phyloP scores from a whole-genome alignment of 1,284 basidiomycete species.

The Peniophora sp. region DNA sequence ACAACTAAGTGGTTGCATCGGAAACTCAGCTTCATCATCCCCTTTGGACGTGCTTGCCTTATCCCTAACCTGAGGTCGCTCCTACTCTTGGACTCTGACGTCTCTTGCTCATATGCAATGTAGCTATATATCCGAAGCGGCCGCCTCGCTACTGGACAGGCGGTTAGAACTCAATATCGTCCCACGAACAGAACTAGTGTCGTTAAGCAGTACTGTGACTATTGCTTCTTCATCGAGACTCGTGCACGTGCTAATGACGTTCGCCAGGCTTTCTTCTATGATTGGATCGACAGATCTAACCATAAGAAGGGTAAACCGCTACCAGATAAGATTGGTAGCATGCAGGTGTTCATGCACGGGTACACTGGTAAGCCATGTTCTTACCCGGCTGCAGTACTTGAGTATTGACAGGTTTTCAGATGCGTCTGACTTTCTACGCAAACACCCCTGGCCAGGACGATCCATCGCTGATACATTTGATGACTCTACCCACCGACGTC shows the following conservation, averaged over 20 bases:
- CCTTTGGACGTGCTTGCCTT: conserved; percentile 79
- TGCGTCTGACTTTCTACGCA: conserved; percentile 79
- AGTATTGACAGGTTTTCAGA: conserved; percentile 36
- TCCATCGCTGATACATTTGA: conserved; percentile 79
- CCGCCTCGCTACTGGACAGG: conserved; percentile 78
- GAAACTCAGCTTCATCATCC: conserved; percentile 77
- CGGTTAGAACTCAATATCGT: conserved; percentile 76
- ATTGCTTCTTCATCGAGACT: not conserved
- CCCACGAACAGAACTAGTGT: conserved; percentile 79
- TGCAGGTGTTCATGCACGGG: conserved; percentile 84
- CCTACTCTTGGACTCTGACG: not conserved
- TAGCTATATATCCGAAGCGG: conserved; percentile 71
- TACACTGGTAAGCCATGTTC: conserved; percentile 49
- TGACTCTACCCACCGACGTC: conserved; percentile 67
- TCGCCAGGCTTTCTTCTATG: conserved; percentile 76
- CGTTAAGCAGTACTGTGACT: conserved; percentile 69
- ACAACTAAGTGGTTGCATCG: conserved; percentile 89
- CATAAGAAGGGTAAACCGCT: conserved; percentile 74
- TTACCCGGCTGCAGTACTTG: not conserved
- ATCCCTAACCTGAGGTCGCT: conserved; percentile 76
- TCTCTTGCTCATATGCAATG: not conserved
- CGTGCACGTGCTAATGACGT: conserved; percentile 5
- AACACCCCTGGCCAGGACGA: conserved; percentile 83
- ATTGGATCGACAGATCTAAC: conserved; percentile 76
- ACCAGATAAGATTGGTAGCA: conserved; percentile 83